Conservation (phyloP, 306 rosid genomes). For the Ormosia semicastrata region DNA sequence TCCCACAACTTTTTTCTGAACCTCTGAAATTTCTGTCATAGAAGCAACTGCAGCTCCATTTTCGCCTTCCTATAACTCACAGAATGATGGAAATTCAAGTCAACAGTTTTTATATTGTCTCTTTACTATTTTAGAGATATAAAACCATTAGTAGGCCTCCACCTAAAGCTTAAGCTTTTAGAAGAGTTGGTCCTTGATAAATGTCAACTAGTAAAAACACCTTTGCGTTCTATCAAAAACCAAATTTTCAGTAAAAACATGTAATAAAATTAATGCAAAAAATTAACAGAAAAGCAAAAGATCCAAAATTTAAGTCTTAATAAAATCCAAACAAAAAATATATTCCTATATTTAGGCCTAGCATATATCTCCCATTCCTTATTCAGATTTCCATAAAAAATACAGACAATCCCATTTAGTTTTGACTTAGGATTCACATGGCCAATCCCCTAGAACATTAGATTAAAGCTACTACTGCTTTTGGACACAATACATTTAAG, state of each 20-base stretch:
- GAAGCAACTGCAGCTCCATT: constrained; percentile 72
- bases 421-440: neutral
- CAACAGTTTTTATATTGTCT: neutral
- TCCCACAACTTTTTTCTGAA: constrained; percentile 48
- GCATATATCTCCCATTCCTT: neutral
- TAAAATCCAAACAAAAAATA: neutral
- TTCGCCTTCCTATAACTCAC: constrained; percentile 51
- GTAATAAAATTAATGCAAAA: neutral
- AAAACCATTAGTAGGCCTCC: neutral
- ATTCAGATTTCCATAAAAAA: constrained; percentile 14
- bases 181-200: neutral
- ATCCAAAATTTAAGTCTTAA: neutral
- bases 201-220: neutral
- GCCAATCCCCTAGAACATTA: neutral
- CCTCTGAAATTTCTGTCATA: constrained; percentile 50
- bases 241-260: neutral
- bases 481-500: neutral
- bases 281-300: neutral
- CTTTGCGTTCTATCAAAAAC: neutral
- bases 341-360: neutral
- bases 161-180: neutral
- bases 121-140: constrained; percentile 10
- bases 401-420: neutral
- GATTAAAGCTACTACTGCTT: neutral
- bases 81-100: neutral